Conservation (phyloP, 208 protist species). For the Novymonas esmeraldas region DNA sequence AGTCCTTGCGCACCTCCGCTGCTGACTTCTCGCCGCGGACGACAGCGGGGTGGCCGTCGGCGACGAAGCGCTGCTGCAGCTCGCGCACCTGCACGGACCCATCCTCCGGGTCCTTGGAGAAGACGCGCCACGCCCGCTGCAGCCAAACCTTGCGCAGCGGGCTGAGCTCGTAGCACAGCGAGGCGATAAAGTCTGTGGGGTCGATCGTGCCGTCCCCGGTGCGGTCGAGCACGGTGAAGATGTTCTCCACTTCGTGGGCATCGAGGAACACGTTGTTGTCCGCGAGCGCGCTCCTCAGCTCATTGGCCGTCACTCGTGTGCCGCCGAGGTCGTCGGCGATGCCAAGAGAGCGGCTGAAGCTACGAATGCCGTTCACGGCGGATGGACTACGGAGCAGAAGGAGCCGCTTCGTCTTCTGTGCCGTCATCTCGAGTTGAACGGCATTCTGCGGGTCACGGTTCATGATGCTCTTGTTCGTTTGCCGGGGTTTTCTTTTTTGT, state of each 20-base stretch:
- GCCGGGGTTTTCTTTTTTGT: no score
- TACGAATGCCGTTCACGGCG: slow-evolving; percentile 75
- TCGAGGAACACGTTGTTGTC: slow-evolving; percentile 55
- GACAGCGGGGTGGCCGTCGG: slow-evolving; percentile 67
- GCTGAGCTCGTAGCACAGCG: slow-evolving; percentile 53
- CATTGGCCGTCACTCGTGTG: slow-evolving; percentile 31
- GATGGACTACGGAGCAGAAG: slow-evolving; percentile 40
- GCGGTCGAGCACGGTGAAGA: slow-evolving; percentile 69
- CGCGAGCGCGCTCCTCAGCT: slow-evolving; percentile 42
- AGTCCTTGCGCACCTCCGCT: slow-evolving; percentile 52
- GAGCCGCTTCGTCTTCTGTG: slow-evolving; percentile 57
- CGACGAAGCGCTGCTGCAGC: slow-evolving; percentile 46
- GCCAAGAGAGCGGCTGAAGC: slow-evolving; percentile 68
- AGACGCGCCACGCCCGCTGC: slow-evolving; percentile 58
- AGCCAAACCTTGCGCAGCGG: slow-evolving; percentile 65
- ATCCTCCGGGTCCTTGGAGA: slow-evolving; percentile 39
- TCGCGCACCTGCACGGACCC: slow-evolving; percentile 46
- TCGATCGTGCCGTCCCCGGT: slow-evolving; percentile 54
- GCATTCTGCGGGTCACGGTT: slow-evolving; percentile 25
- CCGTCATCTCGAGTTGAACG: slow-evolving; percentile 18
- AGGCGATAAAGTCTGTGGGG: slow-evolving; percentile 73
- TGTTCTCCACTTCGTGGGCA: slow-evolving; percentile 54
- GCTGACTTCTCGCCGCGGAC: slow-evolving; percentile 38
- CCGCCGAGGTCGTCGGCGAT: slow-evolving; percentile 71
- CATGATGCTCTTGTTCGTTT: background rate